A percentile compares a stretch with the other conserved stretches of the same genome.
Evolutionary conservation across 148 eudicot species (phyloP).

Genomic region (Bassia scoparia): DNA sequence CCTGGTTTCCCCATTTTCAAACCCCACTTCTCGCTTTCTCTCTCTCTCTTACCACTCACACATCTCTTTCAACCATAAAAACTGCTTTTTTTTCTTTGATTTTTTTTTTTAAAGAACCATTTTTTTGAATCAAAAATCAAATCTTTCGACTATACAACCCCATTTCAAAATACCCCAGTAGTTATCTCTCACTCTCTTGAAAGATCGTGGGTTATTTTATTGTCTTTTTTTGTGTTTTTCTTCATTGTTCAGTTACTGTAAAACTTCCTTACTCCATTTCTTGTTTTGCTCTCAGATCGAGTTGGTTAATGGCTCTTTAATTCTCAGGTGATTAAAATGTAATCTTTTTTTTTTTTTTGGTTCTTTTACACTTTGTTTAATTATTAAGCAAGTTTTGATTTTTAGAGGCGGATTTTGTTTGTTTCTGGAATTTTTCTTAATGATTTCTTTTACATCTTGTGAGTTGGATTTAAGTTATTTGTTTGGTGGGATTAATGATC

Average conservation of each 20-base stretch:
- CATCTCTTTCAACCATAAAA: neutral
- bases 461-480: conserved; percentile 10
- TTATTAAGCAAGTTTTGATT: conserved; percentile 1
- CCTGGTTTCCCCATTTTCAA: conserved; percentile 17
- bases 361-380: neutral
- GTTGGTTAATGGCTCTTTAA: conserved; percentile 16
- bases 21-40: conserved; percentile 14
- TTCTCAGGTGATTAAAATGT: conserved; percentile 20
- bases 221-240: conserved; percentile 1
- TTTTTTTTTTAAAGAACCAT: too few species aligned
- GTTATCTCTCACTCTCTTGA: too few species aligned
- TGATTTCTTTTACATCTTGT: conserved; percentile 5
- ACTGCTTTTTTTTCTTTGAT: neutral
- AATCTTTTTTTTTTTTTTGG: neutral
- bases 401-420: conserved; percentile 16
- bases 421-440: conserved; percentile 13
- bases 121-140: conserved; percentile 10
- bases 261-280: conserved; percentile 12
- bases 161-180: neutral
- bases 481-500: conserved; percentile 28
- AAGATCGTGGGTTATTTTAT: conserved; percentile 22
- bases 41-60: conserved; percentile 1
- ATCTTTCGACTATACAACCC: neutral
- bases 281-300: conserved; percentile 6
- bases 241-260: conserved; percentile 21